These are phyloP conservation scores for Amaranthus tricolor DNA, from an alignment of 179 eudicot genomes.

Conservation along the genomic window DNA sequence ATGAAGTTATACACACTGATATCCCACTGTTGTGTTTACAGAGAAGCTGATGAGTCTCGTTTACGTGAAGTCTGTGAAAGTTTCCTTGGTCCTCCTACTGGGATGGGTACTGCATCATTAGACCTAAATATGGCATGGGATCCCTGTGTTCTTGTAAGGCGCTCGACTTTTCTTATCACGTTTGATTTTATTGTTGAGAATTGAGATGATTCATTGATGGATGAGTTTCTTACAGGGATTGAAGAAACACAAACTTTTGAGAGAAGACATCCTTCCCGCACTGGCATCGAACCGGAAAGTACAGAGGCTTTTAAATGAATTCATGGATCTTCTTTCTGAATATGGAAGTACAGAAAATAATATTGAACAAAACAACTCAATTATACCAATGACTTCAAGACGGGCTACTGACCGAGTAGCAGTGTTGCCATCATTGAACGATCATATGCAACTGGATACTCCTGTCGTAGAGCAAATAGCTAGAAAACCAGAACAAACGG, in stretches of 20 bases:
- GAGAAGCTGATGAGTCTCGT: slow-evolving; percentile 93
- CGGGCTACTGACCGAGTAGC: slow-evolving; percentile 13
- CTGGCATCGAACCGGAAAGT: slow-evolving; percentile 94
- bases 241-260: slow-evolving; percentile 85
- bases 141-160: slow-evolving; percentile 81
- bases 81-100: slow-evolving; percentile 95
- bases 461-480: slow-evolving; percentile 10
- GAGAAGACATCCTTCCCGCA: slow-evolving; percentile 94
- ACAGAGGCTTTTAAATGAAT: slow-evolving; percentile 85
- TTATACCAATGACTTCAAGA: slow-evolving; percentile 6
- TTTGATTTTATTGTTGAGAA: no score
- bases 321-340: slow-evolving; percentile 94
- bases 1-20: background rate
- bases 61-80: slow-evolving; percentile 91
- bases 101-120: slow-evolving; percentile 60
- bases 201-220: background rate
- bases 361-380: slow-evolving; percentile 24
- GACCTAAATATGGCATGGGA: slow-evolving; percentile 68
- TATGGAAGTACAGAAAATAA: slow-evolving; percentile 43
- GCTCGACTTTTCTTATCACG: background rate
- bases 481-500: slow-evolving; percentile 29
- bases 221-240: slow-evolving; percentile 54
- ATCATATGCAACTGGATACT: slow-evolving; percentile 10
- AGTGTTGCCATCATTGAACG: slow-evolving; percentile 5
- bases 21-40: slow-evolving; percentile 28